A percentile compares a stretch with the other conserved stretches of the same genome.
Evolutionary conservation across 139 green algal genomes (phyloP).

Genomic region (Zygnema cylindricum): DNA sequence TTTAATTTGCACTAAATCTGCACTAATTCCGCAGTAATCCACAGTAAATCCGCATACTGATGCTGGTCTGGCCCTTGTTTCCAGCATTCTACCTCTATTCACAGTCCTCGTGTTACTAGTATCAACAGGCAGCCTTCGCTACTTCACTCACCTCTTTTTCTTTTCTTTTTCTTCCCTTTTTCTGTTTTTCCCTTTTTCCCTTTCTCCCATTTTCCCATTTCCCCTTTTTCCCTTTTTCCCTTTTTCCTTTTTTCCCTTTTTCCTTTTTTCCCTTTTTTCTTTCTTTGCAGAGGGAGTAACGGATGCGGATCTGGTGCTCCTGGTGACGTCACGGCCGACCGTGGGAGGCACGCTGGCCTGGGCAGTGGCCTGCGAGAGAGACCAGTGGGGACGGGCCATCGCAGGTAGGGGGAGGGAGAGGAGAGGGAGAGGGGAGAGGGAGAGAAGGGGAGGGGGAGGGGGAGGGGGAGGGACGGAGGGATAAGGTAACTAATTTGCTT

Average conservation of each 20-base stretch:
- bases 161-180: not conserved
- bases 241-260: not conserved
- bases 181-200: not conserved
- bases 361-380: conserved; percentile 46
- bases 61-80: too few species aligned
- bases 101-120: too few species aligned
- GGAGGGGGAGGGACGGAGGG: too few species aligned
- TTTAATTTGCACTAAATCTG: too few species aligned
- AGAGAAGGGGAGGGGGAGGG: too few species aligned
- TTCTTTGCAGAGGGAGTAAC: conserved; percentile 10
- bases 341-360: conserved; percentile 32
- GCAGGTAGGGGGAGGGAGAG: too few species aligned
- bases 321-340: conserved; percentile 31
- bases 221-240: not conserved
- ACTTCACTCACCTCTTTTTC: not conserved
- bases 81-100: too few species aligned
- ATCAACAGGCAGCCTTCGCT: too few species aligned
- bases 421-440: too few species aligned
- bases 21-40: too few species aligned
- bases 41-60: too few species aligned
- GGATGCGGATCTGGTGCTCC: conserved; percentile 32
- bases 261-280: not conserved
- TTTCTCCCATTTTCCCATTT: not conserved
- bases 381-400: conserved; percentile 43
- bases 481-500: too few species aligned